These are phyloP conservation scores for Teunomyces kruisii DNA, from an alignment of 805 yeast species.

Conservation along the genomic window DNA sequence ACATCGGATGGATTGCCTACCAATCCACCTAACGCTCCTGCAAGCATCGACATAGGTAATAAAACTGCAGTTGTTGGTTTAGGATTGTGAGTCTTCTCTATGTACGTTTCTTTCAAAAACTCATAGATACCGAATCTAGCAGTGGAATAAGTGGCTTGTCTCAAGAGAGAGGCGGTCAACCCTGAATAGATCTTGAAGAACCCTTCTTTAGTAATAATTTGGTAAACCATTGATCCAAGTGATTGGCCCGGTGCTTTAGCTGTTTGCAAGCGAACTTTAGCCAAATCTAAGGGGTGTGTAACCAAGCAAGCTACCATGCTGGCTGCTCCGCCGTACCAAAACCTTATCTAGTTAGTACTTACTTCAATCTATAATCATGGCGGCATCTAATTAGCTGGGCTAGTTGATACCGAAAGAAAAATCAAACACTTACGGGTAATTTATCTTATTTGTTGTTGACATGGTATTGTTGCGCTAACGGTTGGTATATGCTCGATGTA, in stretches of 20 bases:
- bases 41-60: constrained; percentile 78
- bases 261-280: constrained; percentile 84
- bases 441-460: not conserved
- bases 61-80: constrained; percentile 59
- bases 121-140: constrained; percentile 88
- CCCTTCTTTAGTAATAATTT: constrained; percentile 65
- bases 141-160: constrained; percentile 88
- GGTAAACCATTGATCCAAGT: constrained; percentile 58
- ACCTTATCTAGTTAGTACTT: constrained; percentile 25
- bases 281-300: constrained; percentile 83
- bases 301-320: constrained; percentile 65
- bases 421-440: not conserved
- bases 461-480: not conserved
- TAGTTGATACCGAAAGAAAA: too few relatives aligned
- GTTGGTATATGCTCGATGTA: not conserved
- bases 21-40: constrained; percentile 81
- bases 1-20: constrained; percentile 89
- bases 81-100: constrained; percentile 38
- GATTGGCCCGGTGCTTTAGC: constrained; percentile 66
- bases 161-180: constrained; percentile 72
- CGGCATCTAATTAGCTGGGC: not conserved
- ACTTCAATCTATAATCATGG: not conserved
- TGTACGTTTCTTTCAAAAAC: constrained; percentile 55
- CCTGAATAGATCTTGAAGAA: constrained; percentile 75
- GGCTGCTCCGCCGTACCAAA: constrained; percentile 71